A percentile compares a stretch with the other conserved stretches of the same genome.
Evolutionary conservation across 2,329 filamentous ascomycete species (phyloP).

Genomic region (Fonsecaea pedrosoi): DNA sequence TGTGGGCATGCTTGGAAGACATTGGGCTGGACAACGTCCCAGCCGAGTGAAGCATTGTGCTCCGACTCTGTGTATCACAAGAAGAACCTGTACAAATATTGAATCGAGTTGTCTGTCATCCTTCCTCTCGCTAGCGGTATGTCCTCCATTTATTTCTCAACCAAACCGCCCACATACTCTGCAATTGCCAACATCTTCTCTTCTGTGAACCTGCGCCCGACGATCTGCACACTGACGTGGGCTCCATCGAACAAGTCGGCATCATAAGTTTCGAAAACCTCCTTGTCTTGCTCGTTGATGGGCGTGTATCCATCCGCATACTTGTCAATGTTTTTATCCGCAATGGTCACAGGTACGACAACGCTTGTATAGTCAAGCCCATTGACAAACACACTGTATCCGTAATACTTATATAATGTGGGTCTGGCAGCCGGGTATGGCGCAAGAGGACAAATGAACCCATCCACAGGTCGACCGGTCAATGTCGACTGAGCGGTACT

Average conservation of each 20-base stretch:
- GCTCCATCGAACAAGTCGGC: constrained; percentile 57
- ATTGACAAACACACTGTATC: constrained; percentile 49
- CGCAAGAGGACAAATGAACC: constrained; percentile 52
- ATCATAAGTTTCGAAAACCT: constrained; percentile 59
- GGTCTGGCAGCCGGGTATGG: constrained; percentile 52
- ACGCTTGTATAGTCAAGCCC: constrained; percentile 52
- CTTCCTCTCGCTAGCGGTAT: not conserved
- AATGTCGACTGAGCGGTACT: constrained; percentile 58
- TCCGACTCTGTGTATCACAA: not conserved
- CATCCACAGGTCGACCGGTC: constrained; percentile 62
- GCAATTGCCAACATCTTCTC: constrained; percentile 58
- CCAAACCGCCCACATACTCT: constrained; percentile 47
- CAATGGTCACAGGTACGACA: constrained; percentile 54
- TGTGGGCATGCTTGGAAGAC: constrained; percentile 29
- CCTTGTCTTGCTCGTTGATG: constrained; percentile 51
- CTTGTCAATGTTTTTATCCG: constrained; percentile 51
- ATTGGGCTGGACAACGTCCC: constrained; percentile 27
- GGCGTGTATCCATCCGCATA: constrained; percentile 48
- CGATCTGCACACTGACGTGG: constrained; percentile 57
- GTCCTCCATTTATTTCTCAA: constrained; percentile 30
- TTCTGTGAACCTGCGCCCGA: constrained; percentile 59
- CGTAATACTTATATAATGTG: constrained; percentile 49
- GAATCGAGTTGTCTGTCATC: too few relatives aligned
- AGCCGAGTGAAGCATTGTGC: constrained; percentile 11
- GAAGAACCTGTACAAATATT: not conserved